Conservation (phyloP, 306 rosid genomes). For the Nissolia schottii region DNA sequence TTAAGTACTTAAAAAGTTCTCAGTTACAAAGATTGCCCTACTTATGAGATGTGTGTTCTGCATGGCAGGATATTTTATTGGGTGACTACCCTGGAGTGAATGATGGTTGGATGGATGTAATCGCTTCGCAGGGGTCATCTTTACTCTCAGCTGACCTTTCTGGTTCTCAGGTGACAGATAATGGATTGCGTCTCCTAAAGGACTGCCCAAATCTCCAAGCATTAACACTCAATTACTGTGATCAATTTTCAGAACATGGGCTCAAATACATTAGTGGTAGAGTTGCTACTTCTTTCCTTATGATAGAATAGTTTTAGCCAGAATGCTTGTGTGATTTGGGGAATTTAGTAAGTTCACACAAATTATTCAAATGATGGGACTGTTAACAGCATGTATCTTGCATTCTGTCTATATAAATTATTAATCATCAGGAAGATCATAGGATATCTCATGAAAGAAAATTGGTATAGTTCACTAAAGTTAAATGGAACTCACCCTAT, state of each 20-base stretch:
- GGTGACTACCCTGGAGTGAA: slow-evolving; percentile 53
- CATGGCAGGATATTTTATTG: slow-evolving; percentile 56
- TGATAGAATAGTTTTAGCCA: neutral
- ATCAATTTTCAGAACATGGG: slow-evolving; percentile 55
- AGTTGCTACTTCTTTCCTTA: neutral
- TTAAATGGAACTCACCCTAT: neutral
- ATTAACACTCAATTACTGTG: slow-evolving; percentile 51
- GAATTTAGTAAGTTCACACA: neutral
- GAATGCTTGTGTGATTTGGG: neutral
- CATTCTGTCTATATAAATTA: neutral
- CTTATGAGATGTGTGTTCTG: slow-evolving; percentile 4
- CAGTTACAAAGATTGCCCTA: neutral
- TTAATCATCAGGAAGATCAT: neutral
- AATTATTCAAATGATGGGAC: neutral
- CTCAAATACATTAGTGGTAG: slow-evolving; percentile 57
- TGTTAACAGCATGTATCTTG: neutral
- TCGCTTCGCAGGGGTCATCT: slow-evolving; percentile 61
- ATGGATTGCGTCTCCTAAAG: slow-evolving; percentile 47
- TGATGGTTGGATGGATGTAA: slow-evolving; percentile 65
- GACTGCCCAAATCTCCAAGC: slow-evolving; percentile 55
- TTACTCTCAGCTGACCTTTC: slow-evolving; percentile 62
- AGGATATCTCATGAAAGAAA: neutral
- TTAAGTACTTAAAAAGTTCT: neutral
- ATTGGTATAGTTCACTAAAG: neutral
- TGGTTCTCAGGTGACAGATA: slow-evolving; percentile 56